A percentile compares a stretch with the other conserved stretches of the same genome.
Conservation (phyloP, 148 eudicot species). For the Vaccinium corymbosum region DNA sequence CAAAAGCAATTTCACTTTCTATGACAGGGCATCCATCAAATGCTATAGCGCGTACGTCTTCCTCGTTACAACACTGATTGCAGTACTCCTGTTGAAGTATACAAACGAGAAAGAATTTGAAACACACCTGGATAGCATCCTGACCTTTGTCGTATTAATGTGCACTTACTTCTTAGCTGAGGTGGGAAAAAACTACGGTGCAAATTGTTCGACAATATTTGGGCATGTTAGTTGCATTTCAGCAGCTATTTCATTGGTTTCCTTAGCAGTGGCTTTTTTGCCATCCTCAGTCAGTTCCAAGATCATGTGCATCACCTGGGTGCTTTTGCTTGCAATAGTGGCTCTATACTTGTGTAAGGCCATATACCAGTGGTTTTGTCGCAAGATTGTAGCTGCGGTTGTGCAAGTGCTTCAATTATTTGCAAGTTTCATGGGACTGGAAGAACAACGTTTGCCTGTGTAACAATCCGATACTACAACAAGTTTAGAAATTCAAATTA, state of each 20-base stretch:
- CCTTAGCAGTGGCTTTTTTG: neutral
- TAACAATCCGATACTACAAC: neutral
- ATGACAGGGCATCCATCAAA: neutral
- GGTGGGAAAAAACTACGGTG: neutral
- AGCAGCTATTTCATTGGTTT: neutral
- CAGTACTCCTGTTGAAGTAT: neutral
- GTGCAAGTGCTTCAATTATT: neutral
- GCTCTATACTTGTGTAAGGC: neutral
- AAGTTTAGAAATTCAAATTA: too few relatives aligned
- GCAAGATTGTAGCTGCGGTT: neutral
- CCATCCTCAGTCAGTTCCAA: neutral
- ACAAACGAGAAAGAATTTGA: neutral
- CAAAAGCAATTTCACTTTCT: neutral
- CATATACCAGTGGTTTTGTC: neutral
- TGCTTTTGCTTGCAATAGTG: neutral
- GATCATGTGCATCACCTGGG: neutral
- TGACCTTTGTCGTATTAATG: neutral
- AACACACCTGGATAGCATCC: neutral
- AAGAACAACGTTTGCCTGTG: neutral
- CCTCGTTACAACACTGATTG: neutral
- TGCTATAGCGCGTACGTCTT: neutral
- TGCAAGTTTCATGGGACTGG: neutral
- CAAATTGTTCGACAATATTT: neutral
- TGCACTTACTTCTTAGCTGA: neutral
- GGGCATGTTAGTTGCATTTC: neutral